phyloP scores from a whole-genome alignment of 768 basidiomycete species.

The Mycena polygramma region DNA sequence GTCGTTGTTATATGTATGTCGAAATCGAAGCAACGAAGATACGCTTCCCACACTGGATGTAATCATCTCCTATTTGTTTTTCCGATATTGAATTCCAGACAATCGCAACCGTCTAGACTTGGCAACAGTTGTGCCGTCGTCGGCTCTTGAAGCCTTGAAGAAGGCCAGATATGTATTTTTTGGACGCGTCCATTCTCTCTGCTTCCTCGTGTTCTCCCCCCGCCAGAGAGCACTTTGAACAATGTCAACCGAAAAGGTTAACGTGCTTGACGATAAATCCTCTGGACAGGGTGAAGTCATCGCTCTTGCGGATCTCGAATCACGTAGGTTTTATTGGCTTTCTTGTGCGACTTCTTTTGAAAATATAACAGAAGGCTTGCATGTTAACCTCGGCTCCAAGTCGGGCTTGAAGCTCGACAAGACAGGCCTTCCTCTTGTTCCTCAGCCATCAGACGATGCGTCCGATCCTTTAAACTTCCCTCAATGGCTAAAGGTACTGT shows the following conservation, averaged over 20 bases:
- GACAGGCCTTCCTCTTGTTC: conserved; percentile 55
- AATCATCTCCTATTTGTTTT: conserved; percentile 1
- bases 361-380: conserved; percentile 6
- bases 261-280: conserved; percentile 26
- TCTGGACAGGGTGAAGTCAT: conserved; percentile 24
- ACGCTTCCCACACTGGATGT: no score
- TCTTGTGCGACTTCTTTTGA: background rate
- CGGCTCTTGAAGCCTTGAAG: background rate
- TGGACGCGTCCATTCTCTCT: background rate
- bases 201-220: background rate
- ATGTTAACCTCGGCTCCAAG: conserved; percentile 25
- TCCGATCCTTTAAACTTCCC: conserved; percentile 60
- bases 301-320: conserved; percentile 19
- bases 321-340: conserved; percentile 5
- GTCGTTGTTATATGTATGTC: no score
- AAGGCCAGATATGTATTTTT: background rate
- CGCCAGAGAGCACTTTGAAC: conserved; percentile 1
- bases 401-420: conserved; percentile 48
- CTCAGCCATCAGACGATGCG: conserved; percentile 56
- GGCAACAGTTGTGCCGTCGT: conserved; percentile 14
- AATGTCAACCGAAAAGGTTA: conserved; percentile 23
- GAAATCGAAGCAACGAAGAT: no score
- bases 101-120: background rate
- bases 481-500: conserved; percentile 49
- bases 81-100: background rate